A percentile compares a stretch with the other conserved stretches of the same genome.
These are phyloP conservation scores for Geum urbanum DNA, from an alignment of 306 rosid species.

Conservation along the genomic window DNA sequence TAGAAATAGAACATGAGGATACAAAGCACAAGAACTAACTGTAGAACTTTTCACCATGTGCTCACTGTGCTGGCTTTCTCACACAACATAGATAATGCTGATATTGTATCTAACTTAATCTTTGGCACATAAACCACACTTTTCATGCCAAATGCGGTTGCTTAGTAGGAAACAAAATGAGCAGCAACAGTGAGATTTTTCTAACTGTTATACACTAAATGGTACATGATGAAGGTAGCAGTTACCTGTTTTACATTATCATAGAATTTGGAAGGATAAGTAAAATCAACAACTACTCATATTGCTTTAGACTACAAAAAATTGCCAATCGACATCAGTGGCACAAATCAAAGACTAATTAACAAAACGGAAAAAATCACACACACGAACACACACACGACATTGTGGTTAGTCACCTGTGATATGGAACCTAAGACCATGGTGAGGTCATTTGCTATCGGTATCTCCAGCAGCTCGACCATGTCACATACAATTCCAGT, in stretches of 20 bases:
- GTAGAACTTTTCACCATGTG: constrained; percentile 64
- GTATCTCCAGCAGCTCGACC: constrained; percentile 89
- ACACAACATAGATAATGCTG: constrained; percentile 78
- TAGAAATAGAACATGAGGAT: not conserved
- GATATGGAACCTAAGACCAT: constrained; percentile 95
- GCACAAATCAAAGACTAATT: not conserved
- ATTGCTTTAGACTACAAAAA: constrained; percentile 48
- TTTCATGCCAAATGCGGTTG: constrained; percentile 90
- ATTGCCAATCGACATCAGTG: constrained; percentile 6
- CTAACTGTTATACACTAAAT: not conserved
- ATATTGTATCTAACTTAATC: constrained; percentile 43
- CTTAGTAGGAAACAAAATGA: constrained; percentile 38
- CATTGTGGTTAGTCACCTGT: constrained; percentile 47
- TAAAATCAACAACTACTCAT: constrained; percentile 83
- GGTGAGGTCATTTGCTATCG: constrained; percentile 72
- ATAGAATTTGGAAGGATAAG: constrained; percentile 77
- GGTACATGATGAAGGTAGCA: not conserved
- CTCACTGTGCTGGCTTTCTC: constrained; percentile 99
- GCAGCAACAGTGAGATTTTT: not conserved
- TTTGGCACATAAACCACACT: constrained; percentile 76
- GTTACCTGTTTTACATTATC: constrained; percentile 93
- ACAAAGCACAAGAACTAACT: not conserved
- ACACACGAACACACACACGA: not conserved
- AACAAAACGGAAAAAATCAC: not conserved
- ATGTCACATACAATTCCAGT: constrained; percentile 66